Evolutionary conservation across 2,329 filamentous ascomycete species (phyloP).

Genomic region (Fusarium euwallaceae): DNA sequence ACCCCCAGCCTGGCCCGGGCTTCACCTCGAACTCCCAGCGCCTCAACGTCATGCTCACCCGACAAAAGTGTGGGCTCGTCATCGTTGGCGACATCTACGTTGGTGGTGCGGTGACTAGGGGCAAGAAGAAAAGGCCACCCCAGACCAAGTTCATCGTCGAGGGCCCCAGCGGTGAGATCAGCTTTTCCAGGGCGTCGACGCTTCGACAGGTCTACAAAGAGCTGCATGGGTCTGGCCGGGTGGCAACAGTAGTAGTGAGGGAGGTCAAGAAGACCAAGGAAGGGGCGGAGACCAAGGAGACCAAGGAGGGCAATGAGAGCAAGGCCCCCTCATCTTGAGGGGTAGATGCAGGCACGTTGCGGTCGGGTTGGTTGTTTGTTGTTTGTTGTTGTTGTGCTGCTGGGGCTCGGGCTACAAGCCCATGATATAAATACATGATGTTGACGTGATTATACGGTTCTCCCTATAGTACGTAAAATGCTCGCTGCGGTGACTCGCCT

Average conservation of each 20-base stretch:
- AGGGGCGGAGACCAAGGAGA: not conserved
- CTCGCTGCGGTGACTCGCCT: too few relatives aligned
- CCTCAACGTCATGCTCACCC: conserved; percentile 40
- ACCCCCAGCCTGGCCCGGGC: conserved; percentile 13
- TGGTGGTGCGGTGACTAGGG: not conserved
- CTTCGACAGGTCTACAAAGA: not conserved
- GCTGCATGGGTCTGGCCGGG: not conserved
- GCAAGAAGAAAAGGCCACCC: not conserved
- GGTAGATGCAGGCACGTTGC: too few relatives aligned
- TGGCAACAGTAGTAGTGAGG: not conserved
- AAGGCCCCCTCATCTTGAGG: too few relatives aligned
- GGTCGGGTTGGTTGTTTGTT: too few relatives aligned
- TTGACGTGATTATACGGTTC: too few relatives aligned
- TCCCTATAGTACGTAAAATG: too few relatives aligned
- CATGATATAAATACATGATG: too few relatives aligned
- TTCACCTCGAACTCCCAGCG: conserved; percentile 30
- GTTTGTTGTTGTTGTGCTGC: too few relatives aligned
- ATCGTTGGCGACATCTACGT: conserved; percentile 43
- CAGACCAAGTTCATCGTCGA: not conserved
- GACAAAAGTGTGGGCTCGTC: conserved; percentile 29
- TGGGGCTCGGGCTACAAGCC: too few relatives aligned
- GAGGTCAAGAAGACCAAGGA: not conserved
- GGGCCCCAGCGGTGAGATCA: not conserved
- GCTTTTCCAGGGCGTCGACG: not conserved
- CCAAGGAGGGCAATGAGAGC: not conserved